Percentiles rank a stretch among this genome's conserved stretches.
Evolutionary conservation across 2,329 filamentous ascomycete genomes (phyloP).

Genomic region (Lomentospora prolificans): DNA sequence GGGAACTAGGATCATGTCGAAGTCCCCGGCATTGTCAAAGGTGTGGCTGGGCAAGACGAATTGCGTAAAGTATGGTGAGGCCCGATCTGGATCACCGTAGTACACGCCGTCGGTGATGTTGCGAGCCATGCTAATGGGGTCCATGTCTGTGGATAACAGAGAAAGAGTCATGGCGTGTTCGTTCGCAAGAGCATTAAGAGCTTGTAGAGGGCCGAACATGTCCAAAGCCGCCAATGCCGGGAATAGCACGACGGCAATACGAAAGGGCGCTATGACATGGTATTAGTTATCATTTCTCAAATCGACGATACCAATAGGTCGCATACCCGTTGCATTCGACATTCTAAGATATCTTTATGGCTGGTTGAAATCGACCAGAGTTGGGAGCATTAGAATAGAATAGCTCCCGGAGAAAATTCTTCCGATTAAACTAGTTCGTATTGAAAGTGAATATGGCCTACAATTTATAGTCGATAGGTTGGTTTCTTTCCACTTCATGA

Average conservation of each 20-base stretch:
- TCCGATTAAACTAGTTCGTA: no score
- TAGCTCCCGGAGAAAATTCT: no score
- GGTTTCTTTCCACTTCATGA: no score
- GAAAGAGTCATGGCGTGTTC: conserved; percentile 2
- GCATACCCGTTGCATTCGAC: no score
- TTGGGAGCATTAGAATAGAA: no score
- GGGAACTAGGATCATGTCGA: conserved; percentile 27
- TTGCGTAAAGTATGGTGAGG: conserved; percentile 9
- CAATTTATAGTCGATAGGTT: no score
- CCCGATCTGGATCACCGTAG: conserved; percentile 6
- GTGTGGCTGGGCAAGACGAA: conserved; percentile 22
- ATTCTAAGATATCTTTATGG: no score
- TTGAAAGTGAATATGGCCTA: no score
- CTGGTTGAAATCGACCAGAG: no score
- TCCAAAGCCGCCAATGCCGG: not conserved
- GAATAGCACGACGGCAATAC: not conserved
- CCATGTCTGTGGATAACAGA: not conserved
- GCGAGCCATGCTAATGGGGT: conserved; percentile 2
- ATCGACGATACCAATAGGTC: no score
- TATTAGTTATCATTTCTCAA: no score
- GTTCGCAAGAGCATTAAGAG: not conserved
- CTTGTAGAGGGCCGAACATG: not conserved
- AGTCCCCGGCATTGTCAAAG: conserved; percentile 27
- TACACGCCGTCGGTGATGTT: conserved; percentile 9
- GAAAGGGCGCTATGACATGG: not conserved